Evolutionary conservation across 805 yeast genomes (phyloP).

Genomic region (Candida ortonii): DNA sequence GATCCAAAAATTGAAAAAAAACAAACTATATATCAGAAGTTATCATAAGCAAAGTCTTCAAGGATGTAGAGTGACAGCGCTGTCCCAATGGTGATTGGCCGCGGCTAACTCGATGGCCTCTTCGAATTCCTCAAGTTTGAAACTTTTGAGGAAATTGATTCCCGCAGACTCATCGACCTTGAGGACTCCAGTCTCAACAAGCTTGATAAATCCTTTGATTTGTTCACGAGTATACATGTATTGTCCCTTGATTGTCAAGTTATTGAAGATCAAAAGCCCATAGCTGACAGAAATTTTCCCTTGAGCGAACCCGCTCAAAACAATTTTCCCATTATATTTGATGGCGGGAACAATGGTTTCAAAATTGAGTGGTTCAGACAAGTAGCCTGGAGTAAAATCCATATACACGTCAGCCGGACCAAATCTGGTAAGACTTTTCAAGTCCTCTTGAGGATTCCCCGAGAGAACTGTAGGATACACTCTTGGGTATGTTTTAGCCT

Average conservation of each 20-base stretch:
- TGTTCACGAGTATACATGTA: slow-evolving; percentile 8
- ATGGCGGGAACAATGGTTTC: slow-evolving; percentile 2
- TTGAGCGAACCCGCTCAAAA: slow-evolving; percentile 5
- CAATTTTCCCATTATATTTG: slow-evolving; percentile 3
- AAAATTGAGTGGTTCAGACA: background rate
- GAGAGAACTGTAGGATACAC: slow-evolving; percentile 6
- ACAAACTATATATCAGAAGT: too few species aligned
- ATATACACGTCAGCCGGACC: slow-evolving; percentile 6
- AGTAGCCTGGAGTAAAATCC: slow-evolving; percentile 6
- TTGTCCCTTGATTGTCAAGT: slow-evolving; percentile 5
- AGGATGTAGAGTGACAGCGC: too few species aligned
- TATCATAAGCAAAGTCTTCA: too few species aligned
- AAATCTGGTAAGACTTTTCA: background rate
- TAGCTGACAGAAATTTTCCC: slow-evolving; percentile 2
- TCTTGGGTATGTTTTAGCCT: slow-evolving; percentile 1
- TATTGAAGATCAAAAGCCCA: slow-evolving; percentile 1
- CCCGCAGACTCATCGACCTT: slow-evolving; percentile 4
- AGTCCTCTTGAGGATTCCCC: slow-evolving; percentile 5
- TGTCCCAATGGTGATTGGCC: too few species aligned
- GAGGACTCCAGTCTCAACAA: slow-evolving; percentile 8
- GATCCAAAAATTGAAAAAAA: too few species aligned
- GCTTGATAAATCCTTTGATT: slow-evolving; percentile 2
- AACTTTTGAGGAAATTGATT: slow-evolving; percentile 2
- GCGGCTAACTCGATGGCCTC: slow-evolving; percentile 3
- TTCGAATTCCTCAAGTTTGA: slow-evolving; percentile 2